Evolutionary conservation across 2,329 filamentous ascomycete genomes (phyloP), one percentile per base, ranked within the genome.

Genomic region (Didymella segeticola): DNA sequence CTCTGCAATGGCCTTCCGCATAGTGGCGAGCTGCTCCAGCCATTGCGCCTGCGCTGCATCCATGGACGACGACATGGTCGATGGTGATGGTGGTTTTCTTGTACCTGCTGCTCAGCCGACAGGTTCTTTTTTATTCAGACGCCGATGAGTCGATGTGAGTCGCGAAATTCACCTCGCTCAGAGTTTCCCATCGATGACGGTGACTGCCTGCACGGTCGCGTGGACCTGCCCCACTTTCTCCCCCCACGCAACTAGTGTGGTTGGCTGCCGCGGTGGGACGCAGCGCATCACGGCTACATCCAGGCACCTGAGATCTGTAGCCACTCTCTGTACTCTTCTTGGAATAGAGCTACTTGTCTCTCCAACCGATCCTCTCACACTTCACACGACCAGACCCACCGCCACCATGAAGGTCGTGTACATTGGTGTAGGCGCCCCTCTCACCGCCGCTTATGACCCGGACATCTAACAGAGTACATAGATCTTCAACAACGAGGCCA

Each of bases 1-100:
- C 19, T 89, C 84, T 34, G 89, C 89, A 53, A 98, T 86, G 36
- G 93, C 91, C 56, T 89, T 84, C 69, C 89, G 88, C 95, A 99
- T 98, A 26, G 89, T 86, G 23, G 86, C 84, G 64, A 96, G 85
- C 72, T 97, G 91, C 54, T 86, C 83, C 61, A 93, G 87, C 95
- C 95, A 98, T 83, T 89, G 83, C 37, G 80, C 79, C 70, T 87
- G 81, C 12, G 78, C 75, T 15, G 67, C 62, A n/a, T 76, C 73
- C 29, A 75, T 47, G 4, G 72, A 67, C 5, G 74, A 60, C 29
- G 75, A 73, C 77, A 79, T 79, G 29, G 15, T 30, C 22, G 20
- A 10, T 6, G 19, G 7, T 23, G 23, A 6, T 8, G 12, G n/a
- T n/a, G n/a, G n/a, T n/a, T 19, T 5, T 23, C 14, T 4, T 20